These are phyloP conservation scores for Angomonas ambiguus DNA, from an alignment of 208 protist genomes.

Conservation along the genomic window DNA sequence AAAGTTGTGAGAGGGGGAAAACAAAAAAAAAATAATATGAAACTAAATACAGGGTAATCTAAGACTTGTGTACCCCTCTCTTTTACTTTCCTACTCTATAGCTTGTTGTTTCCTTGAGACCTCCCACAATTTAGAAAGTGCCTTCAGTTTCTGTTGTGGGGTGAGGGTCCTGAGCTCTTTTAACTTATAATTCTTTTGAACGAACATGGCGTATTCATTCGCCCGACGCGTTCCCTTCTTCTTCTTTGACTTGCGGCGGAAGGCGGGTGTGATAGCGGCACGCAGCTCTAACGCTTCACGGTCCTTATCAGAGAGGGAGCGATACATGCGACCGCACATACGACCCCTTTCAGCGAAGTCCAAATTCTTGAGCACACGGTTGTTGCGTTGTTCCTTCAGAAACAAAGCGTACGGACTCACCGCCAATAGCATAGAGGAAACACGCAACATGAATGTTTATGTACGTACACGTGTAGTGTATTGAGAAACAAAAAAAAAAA, in stretches of 20 bases:
- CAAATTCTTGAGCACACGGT: constrained; percentile 73
- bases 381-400: constrained; percentile 84
- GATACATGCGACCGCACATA: constrained; percentile 71
- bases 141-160: constrained; percentile 7
- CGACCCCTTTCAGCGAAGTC: constrained; percentile 57
- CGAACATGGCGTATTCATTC: constrained; percentile 68
- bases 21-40: neutral
- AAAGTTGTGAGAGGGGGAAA: too few species aligned
- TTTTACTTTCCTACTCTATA: too few species aligned
- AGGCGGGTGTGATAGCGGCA: constrained; percentile 28
- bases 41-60: neutral
- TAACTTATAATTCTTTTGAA: constrained; percentile 45
- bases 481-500: constrained; percentile 1
- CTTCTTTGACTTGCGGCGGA: constrained; percentile 27
- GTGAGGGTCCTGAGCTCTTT: neutral
- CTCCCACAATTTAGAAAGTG: neutral
- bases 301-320: constrained; percentile 45
- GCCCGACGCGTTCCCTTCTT: constrained; percentile 16
- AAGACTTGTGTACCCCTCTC: too few species aligned
- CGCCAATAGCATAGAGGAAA: constrained; percentile 21
- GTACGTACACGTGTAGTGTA: neutral
- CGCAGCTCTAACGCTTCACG: constrained; percentile 57
- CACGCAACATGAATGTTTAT: neutral
- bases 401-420: constrained; percentile 75
- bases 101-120: neutral